These are phyloP conservation scores for Pistacia integerrima DNA, from an alignment of 345 rosid species.

Conservation along the genomic window DNA sequence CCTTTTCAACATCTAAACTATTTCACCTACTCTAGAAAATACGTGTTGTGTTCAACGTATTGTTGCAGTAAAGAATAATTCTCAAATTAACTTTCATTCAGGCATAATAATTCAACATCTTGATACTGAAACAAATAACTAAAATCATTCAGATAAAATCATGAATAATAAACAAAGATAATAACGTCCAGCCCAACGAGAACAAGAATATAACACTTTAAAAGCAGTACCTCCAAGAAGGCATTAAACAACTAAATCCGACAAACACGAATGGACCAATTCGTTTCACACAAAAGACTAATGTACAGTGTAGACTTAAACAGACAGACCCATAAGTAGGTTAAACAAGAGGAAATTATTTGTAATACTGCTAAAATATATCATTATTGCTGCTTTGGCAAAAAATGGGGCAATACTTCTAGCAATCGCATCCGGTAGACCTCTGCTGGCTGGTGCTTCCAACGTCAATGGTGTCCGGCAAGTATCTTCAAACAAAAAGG, in stretches of 20 bases:
- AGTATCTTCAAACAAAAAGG: slow-evolving; percentile 37
- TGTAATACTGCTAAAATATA: slow-evolving; percentile 1
- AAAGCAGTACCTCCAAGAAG: slow-evolving; percentile 17
- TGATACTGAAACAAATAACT: background rate
- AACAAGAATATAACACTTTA: slow-evolving; percentile 10
- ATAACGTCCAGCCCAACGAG: background rate
- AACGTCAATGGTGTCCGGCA: slow-evolving; percentile 70
- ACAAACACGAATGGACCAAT: slow-evolving; percentile 21
- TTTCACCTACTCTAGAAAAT: too few species aligned
- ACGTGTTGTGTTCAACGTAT: too few species aligned
- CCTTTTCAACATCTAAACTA: too few species aligned
- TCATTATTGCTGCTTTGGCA: slow-evolving; percentile 15
- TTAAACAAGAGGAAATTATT: slow-evolving; percentile 19
- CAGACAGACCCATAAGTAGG: slow-evolving; percentile 20
- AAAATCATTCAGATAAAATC: background rate
- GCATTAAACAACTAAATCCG: slow-evolving; percentile 20
- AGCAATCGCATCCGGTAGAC: slow-evolving; percentile 60
- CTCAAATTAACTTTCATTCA: background rate
- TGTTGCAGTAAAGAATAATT: background rate
- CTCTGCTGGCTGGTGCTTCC: slow-evolving; percentile 51
- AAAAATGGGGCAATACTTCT: slow-evolving; percentile 15
- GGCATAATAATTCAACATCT: background rate
- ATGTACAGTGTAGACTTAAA: slow-evolving; percentile 42
- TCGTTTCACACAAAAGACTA: slow-evolving; percentile 28
- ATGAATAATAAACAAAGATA: background rate